Percentiles rank a stretch among this genome's conserved stretches.
Conservation (phyloP, 768 basidiomycete genomes). For the Pleurotus giganteus region DNA sequence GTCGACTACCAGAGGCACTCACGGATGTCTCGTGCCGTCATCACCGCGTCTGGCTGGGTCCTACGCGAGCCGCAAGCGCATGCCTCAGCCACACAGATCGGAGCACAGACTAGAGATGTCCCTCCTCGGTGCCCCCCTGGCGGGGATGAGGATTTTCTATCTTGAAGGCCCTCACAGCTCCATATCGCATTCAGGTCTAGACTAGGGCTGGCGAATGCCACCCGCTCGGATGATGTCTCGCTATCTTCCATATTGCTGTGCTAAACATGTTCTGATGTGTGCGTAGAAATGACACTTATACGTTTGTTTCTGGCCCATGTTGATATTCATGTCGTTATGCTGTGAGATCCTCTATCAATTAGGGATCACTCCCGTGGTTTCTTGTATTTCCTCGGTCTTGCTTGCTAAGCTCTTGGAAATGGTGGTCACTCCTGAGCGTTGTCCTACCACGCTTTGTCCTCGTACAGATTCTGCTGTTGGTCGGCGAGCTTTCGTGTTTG, state of each 20-base stretch:
- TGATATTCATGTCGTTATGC: neutral
- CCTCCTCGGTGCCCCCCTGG: neutral
- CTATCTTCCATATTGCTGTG: neutral
- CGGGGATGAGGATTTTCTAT: neutral
- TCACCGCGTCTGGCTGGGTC: neutral
- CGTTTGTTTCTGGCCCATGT: slow-evolving; percentile 1
- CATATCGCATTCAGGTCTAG: neutral
- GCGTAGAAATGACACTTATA: slow-evolving; percentile 1
- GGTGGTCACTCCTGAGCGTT: neutral
- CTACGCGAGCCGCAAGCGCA: neutral
- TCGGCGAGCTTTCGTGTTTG: too few species aligned
- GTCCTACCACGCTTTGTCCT: too few species aligned
- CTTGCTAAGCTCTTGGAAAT: neutral
- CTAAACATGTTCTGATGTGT: slow-evolving; percentile 4
- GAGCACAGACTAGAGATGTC: neutral
- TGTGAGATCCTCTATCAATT: neutral
- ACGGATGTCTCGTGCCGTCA: neutral
- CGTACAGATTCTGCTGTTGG: too few species aligned
- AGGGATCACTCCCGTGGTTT: neutral
- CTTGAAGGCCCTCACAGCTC: neutral
- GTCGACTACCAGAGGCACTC: neutral
- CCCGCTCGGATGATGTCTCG: neutral
- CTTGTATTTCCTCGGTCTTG: neutral
- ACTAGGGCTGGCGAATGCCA: neutral
- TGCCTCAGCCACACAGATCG: neutral